These are phyloP conservation scores for Lithocarpus polystachyus DNA, from an alignment of 306 rosid species.

Conservation along the genomic window DNA sequence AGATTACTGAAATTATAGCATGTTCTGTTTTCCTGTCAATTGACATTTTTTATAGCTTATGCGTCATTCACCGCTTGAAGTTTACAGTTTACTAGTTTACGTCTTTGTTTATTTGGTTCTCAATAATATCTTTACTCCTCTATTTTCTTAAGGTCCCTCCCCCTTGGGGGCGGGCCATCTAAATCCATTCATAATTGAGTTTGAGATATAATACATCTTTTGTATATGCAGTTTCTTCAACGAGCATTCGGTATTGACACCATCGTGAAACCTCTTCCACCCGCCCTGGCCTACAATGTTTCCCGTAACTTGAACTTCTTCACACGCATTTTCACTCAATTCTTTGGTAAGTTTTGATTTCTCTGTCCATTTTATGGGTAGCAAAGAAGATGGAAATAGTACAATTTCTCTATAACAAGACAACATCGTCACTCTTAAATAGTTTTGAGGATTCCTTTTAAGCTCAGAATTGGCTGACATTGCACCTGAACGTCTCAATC, in stretches of 20 bases:
- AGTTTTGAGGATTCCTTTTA: background rate
- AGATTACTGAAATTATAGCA: background rate
- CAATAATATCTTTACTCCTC: background rate
- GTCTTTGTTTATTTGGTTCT: background rate
- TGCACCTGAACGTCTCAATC: background rate
- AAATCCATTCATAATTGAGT: background rate
- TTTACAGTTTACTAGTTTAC: background rate
- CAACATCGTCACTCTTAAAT: background rate
- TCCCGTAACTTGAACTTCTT: conserved; percentile 96
- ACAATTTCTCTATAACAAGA: background rate
- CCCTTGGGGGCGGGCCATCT: background rate
- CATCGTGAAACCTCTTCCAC: conserved; percentile 84
- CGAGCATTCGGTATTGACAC: conserved; percentile 92
- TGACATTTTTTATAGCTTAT: background rate
- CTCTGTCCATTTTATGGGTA: background rate
- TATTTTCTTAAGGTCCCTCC: background rate
- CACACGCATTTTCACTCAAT: conserved; percentile 92
- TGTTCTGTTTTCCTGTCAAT: background rate
- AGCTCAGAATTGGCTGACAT: background rate
- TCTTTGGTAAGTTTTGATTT: conserved; percentile 67
- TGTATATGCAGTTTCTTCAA: conserved; percentile 75
- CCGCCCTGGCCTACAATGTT: conserved; percentile 68
- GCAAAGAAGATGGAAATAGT: background rate
- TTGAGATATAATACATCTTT: conserved; percentile 7
- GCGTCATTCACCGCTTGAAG: background rate